A percentile compares a stretch with the other conserved stretches of the same genome.
phyloP scores from a whole-genome alignment of 139 green algal genomes.

The Tetraselmis striata region DNA sequence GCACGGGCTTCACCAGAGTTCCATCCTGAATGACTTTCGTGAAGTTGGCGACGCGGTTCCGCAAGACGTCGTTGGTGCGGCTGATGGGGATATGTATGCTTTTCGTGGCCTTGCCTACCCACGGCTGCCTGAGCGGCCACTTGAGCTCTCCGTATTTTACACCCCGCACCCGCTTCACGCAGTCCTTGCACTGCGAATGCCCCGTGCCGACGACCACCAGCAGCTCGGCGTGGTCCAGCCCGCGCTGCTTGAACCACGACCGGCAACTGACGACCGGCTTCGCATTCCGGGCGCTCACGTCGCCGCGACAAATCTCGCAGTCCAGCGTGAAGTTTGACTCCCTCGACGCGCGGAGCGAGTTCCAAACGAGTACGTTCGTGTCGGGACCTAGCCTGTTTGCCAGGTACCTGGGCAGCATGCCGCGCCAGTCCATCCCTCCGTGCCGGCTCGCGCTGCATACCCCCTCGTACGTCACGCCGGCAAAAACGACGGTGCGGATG shows the following conservation, averaged over 20 bases:
- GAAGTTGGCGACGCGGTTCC: neutral
- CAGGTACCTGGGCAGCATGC: neutral
- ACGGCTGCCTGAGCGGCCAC: neutral
- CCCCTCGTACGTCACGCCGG: neutral
- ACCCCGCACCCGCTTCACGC: neutral
- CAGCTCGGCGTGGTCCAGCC: neutral
- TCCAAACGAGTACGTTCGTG: neutral
- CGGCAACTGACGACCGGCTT: neutral
- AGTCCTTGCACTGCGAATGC: neutral
- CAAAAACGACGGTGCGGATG: neutral
- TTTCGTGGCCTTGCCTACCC: neutral
- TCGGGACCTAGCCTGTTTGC: neutral
- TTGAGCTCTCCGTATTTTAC: neutral
- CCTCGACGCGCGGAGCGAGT: neutral
- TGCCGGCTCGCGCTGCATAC: neutral
- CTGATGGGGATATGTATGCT: neutral
- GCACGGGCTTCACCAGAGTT: neutral
- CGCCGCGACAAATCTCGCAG: neutral
- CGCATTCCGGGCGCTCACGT: neutral
- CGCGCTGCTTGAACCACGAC: neutral
- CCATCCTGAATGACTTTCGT: neutral
- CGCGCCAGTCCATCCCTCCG: neutral
- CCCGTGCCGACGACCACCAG: neutral
- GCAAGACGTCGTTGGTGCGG: neutral
- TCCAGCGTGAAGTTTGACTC: neutral